Conservation (phyloP, 805 yeast species). For the Starmerella roubikii region DNA sequence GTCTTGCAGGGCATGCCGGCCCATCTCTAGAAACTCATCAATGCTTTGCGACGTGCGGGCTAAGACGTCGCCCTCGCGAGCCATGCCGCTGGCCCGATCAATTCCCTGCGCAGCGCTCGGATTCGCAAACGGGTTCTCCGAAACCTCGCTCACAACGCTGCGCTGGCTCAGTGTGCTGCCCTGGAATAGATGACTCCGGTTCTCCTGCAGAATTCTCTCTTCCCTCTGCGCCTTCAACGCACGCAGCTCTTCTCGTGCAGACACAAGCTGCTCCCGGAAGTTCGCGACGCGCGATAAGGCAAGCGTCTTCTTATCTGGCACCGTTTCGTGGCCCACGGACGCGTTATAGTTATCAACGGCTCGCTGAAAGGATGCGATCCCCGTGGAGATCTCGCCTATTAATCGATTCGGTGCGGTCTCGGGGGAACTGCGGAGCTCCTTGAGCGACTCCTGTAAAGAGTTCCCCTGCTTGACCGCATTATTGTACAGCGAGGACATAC, state of each 20-base stretch:
- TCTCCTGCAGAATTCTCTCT: constrained; percentile 33
- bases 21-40: constrained; percentile 85
- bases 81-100: constrained; percentile 46
- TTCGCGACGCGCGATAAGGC: constrained; percentile 47
- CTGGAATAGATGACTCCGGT: constrained; percentile 42
- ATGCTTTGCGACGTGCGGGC: constrained; percentile 64
- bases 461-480: constrained; percentile 81
- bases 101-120: constrained; percentile 10
- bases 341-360: constrained; percentile 58
- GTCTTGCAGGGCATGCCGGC: constrained; percentile 71
- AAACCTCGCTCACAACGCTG: constrained; percentile 2
- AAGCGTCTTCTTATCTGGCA: constrained; percentile 41
- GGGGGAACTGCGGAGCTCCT: constrained; percentile 42
- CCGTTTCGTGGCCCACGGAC: constrained; percentile 45
- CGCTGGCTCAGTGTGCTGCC: constrained; percentile 10
- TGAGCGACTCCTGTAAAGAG: constrained; percentile 53
- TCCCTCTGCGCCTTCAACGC: constrained; percentile 45
- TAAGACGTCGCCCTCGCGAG: constrained; percentile 46
- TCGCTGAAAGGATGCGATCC: constrained; percentile 58
- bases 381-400: constrained; percentile 65
- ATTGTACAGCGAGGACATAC: constrained; percentile 69
- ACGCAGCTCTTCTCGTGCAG: constrained; percentile 39
- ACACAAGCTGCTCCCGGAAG: constrained; percentile 34
- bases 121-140: constrained; percentile 24
- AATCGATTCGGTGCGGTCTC: constrained; percentile 59